These are phyloP conservation scores for Tetraselmis chui DNA, from an alignment of 139 green algal species.

Conservation along the genomic window DNA sequence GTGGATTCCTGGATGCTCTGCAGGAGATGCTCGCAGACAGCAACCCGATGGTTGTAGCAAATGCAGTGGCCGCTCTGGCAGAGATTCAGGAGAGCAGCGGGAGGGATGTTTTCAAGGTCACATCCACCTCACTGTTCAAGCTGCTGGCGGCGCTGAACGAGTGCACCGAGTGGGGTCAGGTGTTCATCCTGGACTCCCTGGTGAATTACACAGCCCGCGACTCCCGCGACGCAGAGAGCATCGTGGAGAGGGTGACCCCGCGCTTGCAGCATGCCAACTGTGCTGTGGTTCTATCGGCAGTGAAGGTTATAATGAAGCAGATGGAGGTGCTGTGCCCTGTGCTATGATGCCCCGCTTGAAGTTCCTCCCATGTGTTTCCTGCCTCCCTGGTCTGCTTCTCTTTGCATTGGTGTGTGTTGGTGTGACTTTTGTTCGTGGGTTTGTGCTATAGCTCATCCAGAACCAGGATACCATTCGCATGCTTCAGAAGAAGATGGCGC, in stretches of 20 bases:
- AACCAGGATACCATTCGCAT: constrained; percentile 53
- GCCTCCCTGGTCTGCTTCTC: too few species aligned
- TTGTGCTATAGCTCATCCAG: constrained; percentile 23
- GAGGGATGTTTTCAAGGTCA: constrained; percentile 68
- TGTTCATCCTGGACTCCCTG: constrained; percentile 96
- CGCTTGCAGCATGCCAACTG: constrained; percentile 97
- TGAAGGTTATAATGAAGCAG: constrained; percentile 86
- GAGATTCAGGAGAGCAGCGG: constrained; percentile 79
- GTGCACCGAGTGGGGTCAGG: constrained; percentile 98
- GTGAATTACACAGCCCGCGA: constrained; percentile 58
- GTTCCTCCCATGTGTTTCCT: too few species aligned
- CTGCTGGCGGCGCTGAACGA: constrained; percentile 96
- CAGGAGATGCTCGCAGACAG: constrained; percentile 87
- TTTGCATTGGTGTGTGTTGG: too few species aligned
- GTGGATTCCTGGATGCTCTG: constrained; percentile 92
- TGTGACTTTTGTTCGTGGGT: too few species aligned
- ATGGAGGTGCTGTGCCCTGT: constrained; percentile 58
- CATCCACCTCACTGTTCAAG: constrained; percentile 74
- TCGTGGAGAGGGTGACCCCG: constrained; percentile 91
- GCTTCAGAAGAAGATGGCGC: constrained; percentile 88
- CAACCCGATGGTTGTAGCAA: constrained; percentile 99
- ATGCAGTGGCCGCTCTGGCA: constrained; percentile 88
- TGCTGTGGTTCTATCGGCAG: constrained; percentile 91
- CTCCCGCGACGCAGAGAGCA: constrained; percentile 72
- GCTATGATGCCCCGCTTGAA: too few species aligned